Base-by-base conservation (phyloP, 2,329 filamentous ascomycete species). In the Xylaria sp. region DNA sequence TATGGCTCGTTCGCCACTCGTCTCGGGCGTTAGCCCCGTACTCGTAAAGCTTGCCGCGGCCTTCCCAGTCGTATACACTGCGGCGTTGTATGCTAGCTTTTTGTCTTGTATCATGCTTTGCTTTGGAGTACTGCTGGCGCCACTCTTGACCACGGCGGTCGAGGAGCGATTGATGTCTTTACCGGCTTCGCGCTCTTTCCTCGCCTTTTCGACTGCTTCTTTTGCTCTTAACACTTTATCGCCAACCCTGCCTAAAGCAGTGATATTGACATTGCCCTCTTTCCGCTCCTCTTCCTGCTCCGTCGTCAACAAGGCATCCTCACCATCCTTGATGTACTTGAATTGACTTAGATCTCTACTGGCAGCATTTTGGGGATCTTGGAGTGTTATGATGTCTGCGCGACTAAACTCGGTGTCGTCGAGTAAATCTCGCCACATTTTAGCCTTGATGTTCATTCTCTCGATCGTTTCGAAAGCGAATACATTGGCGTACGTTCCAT, bases 381-480 rank as follows among this genome's bases (percentile, higher is more conserved):
- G 97, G 10, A 99, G 84, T 0, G 94, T 98, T 77, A 99, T 97
- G 69, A 99, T 95, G 80, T 99, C 96, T 75, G 92, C 92, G 71
- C 96, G 89, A 36, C 89, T 89, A 76, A 99, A 99, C 68, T 94
- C 92, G 71, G 90, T 87, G 75, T 99, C 95, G 76, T 92, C 93
- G 9, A 98, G 87, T 52, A 99, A 82, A 81, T 99, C 96, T 73
- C 86, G 88, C 96, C 96, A 99, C 83, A 97, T 92, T 87, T 98
- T 98, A 59, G 94, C 87, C 84, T 98, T 98, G 81, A 99, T 91
- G 80, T 99, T 99, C 83, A 99, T 89, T 75, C 93, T 88, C 81
- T 98, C 93, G 46, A 99, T 89, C 1, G 97, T 99, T 77, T 99
- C 97, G 89, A 92, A 98, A 0, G 94, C 91, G 79, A 98, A 99